Percentiles rank a stretch among this genome's conserved stretches.
Evolutionary conservation across 2,329 filamentous ascomycete species (phyloP).

Genomic region (Sphaceloma murrayae): DNA sequence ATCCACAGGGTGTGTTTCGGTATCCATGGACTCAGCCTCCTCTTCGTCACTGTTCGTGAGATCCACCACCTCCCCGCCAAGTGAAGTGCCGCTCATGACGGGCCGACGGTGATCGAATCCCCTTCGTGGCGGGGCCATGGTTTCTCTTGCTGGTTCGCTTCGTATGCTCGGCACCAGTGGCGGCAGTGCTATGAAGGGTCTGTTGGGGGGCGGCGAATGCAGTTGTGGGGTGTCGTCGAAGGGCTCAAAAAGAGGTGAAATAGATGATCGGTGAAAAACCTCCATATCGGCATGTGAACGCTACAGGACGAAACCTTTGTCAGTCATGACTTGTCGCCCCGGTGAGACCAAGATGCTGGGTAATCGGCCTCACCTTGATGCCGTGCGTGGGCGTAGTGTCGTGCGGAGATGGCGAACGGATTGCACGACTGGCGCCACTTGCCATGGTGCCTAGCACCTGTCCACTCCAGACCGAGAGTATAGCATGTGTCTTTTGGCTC

Average conservation of each 20-base stretch:
- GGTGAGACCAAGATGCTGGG: no score
- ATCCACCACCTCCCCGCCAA: conserved; percentile 28
- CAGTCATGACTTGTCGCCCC: conserved; percentile 1
- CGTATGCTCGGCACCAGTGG: conserved; percentile 18
- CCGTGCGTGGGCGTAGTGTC: conserved; percentile 9
- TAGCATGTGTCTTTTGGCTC: background rate
- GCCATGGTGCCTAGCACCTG: conserved; percentile 15
- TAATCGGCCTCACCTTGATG: conserved; percentile 17
- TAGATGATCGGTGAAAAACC: conserved; percentile 17
- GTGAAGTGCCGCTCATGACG: conserved; percentile 27
- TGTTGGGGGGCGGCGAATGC: conserved; percentile 26
- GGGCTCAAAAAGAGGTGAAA: conserved; percentile 25
- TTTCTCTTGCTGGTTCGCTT: background rate
- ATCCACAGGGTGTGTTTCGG: background rate
- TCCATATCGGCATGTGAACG: conserved; percentile 20
- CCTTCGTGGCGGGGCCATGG: conserved; percentile 34
- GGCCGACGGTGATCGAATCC: conserved; percentile 48
- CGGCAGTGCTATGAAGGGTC: conserved; percentile 24
- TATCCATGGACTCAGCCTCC: background rate
- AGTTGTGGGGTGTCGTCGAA: conserved; percentile 25
- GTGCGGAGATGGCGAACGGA: background rate
- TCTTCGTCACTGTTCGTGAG: conserved; percentile 30
- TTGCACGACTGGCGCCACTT: conserved; percentile 5
- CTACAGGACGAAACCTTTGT: background rate
- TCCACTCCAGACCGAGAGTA: background rate